Evolutionary conservation across 106 monocot genomes (phyloP).

Genomic region (Hemerocallis citrina): DNA sequence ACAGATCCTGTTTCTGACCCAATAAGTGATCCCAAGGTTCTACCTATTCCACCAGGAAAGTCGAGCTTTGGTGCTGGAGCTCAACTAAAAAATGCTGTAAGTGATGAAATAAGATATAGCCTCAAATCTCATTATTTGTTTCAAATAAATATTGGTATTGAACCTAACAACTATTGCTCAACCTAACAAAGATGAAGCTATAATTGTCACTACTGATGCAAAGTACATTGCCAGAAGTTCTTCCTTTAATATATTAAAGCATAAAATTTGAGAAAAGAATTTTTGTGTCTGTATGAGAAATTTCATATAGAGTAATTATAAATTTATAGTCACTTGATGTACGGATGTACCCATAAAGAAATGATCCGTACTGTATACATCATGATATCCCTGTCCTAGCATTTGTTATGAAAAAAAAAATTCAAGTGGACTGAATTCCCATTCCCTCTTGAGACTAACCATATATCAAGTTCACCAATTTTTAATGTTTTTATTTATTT

Average conservation of each 20-base stretch:
- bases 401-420: no score
- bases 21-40: constrained; percentile 69
- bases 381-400: no score
- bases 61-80: constrained; percentile 81
- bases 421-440: no score
- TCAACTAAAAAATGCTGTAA: constrained; percentile 92
- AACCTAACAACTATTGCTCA: background rate
- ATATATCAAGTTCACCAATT: no score
- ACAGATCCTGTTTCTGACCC: constrained; percentile 91
- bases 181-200: background rate
- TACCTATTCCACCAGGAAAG: constrained; percentile 68
- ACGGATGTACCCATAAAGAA: no score
- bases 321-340: no score
- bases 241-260: background rate
- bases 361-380: no score
- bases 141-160: background rate
- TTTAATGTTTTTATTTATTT: no score
- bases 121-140: background rate
- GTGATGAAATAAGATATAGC: constrained; percentile 9
- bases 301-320: no score
- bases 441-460: no score
- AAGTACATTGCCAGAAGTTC: background rate
- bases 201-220: background rate
- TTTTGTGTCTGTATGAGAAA: no score
- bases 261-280: background rate